Base-by-base conservation (phyloP, 2,329 filamentous ascomycete genomes). In the Fusarium heterosporum region DNA sequence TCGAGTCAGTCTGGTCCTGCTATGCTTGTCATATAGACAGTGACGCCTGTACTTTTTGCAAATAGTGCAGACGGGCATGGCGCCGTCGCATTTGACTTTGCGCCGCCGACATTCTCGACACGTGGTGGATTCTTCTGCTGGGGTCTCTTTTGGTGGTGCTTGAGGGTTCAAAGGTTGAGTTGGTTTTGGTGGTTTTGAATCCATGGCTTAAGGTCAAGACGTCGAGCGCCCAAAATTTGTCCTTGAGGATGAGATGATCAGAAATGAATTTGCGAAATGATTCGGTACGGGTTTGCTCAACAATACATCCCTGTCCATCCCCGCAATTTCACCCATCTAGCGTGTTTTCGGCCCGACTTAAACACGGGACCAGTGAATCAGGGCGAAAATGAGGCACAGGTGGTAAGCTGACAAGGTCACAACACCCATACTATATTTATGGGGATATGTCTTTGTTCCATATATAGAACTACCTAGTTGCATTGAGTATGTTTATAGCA, bases 61-160 rank as follows among this genome's bases (percentile, higher is more conserved):
- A 4, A 66, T 61, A 13, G 55, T 47, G 46, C 63, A 66, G 14
- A 66, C 63, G 14, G 63, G 63, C 61, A 66, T 66, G 43, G 51
- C 61, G 46, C 63, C 63, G 28, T 66, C 63, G 56, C 63, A 66
- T 49, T 66, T 66, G 26, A 66, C 55, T 49, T 61, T 66, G 14
- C 63, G 63, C 0, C 63, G 61, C n/a, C 61, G 61, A 26, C 63
- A 66, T 66, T 66, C 63, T 45, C 63, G 63, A 29, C 63, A 66
- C 12, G 63, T 48, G 8, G 63, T 61, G 4, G 63, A 51, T 34
- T 66, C 63, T 36, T 66, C 63, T 28, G 63, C 30, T 22, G 55
- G 22, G 5, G 56, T 26, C 25, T 51, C 58, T 26, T 19, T 52
- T n/a, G 57, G 49, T 10, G 47, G 22, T 19, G 32, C 47, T 51